Conservation (phyloP, 257 asterid genomes). For the Ilex aquifolium region DNA sequence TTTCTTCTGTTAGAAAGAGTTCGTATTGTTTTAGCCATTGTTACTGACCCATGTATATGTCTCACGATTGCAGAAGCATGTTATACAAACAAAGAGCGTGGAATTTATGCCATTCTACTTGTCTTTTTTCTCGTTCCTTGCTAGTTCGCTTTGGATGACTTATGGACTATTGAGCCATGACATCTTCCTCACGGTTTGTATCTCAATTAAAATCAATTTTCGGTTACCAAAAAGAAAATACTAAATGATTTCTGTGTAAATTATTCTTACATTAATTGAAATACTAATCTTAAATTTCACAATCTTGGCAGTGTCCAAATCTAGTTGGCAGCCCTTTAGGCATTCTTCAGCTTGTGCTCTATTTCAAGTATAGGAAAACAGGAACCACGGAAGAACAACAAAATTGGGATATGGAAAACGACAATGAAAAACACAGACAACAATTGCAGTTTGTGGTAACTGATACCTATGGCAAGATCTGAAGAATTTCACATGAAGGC, state of each 20-base stretch:
- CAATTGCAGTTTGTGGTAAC: neutral
- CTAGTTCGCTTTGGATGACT: slow-evolving; percentile 74
- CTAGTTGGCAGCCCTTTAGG: slow-evolving; percentile 71
- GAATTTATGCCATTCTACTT: slow-evolving; percentile 82
- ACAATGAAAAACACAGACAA: slow-evolving; percentile 4
- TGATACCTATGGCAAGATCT: neutral
- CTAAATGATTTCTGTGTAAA: neutral
- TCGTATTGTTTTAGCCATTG: no score
- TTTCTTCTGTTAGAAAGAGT: no score
- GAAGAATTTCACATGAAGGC: neutral
- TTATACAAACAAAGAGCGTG: slow-evolving; percentile 68
- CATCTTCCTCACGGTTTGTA: slow-evolving; percentile 65
- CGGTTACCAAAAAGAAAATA: neutral
- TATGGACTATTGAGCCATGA: slow-evolving; percentile 71
- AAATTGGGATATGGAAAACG: slow-evolving; percentile 35
- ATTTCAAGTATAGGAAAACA: slow-evolving; percentile 53
- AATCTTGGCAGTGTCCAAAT: slow-evolving; percentile 55
- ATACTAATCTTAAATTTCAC: neutral
- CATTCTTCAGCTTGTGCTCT: slow-evolving; percentile 59
- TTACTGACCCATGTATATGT: neutral
- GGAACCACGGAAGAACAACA: slow-evolving; percentile 21
- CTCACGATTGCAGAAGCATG: slow-evolving; percentile 49
- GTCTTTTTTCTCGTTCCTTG: slow-evolving; percentile 72
- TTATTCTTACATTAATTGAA: neutral
- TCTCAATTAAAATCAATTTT: neutral